Evolutionary conservation across 73 alveolate species (phyloP), one percentile per base, ranked within the genome.

Genomic region (Urostyla sp.): DNA sequence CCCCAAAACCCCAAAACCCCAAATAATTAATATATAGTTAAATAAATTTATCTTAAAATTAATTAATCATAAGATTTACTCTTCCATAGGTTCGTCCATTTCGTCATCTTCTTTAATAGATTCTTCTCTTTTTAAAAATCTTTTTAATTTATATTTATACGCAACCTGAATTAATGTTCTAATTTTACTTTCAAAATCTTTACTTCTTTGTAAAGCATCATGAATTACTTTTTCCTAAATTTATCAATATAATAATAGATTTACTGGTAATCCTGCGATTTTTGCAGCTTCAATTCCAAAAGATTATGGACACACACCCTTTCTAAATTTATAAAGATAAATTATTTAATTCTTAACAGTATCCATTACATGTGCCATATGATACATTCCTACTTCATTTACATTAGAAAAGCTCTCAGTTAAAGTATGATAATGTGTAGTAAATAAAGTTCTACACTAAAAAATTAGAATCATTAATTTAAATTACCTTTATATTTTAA

Each of bases 391-490:
- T 52, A 96, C 92, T 31, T 87, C 92, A 23, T 86, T 86, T 21
- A 57, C 84, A 46, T 92, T 77, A 43, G 85, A 77, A 74, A 95
- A 94, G 66, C 95, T 89, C 40, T 92, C 97, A 58, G 91, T 60
- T 20, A 96, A 91, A 89, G 93, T 95, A 74, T 96, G 99, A 87
- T 96, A 96, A 79, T 96, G 99, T 45, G 99, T 96, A 6, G 99
- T 80, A 81, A 95, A 96, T 6, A 96, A 76, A 27, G 95, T 73
- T 49, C 97, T 85, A 30, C 96, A 92, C 76, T 56, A 7, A 26
- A 91, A n/a, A n/a, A n/a, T n/a, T n/a, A n/a, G n/a, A n/a, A n/a
- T n/a, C n/a, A n/a, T n/a, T n/a, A n/a, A n/a, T n/a, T n/a, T n/a
- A n/a, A n/a, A n/a, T n/a, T n/a, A n/a, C n/a, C n/a, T 92, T 78